Conservation (phyloP, 2,329 filamentous ascomycete species). For the Calycina marina region DNA sequence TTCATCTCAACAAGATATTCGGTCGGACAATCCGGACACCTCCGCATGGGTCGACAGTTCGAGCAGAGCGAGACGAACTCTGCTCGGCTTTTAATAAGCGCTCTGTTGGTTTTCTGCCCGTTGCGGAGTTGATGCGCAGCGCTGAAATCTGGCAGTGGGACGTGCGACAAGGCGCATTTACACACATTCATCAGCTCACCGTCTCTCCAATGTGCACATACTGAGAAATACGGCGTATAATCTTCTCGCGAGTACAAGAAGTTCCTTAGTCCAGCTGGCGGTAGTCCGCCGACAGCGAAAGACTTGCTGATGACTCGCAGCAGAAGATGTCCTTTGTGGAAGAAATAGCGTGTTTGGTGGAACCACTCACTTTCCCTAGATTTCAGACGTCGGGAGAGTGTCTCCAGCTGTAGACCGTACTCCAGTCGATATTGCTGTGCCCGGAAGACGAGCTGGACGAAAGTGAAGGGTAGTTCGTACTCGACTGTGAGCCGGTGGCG, state of each 20-base stretch:
- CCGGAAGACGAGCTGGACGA: slow-evolving; percentile 40
- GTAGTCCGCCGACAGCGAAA: slow-evolving; percentile 36
- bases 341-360: slow-evolving; percentile 37
- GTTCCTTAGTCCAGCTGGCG: slow-evolving; percentile 35
- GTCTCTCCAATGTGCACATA: slow-evolving; percentile 47
- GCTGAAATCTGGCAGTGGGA: slow-evolving; percentile 30
- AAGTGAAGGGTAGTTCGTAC: slow-evolving; percentile 40
- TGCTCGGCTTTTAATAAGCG: slow-evolving; percentile 19
- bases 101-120: slow-evolving; percentile 7
- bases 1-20: slow-evolving; percentile 48
- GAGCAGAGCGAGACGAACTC: slow-evolving; percentile 36
- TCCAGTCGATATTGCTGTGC: slow-evolving; percentile 29
- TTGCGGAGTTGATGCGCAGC: slow-evolving; percentile 21
- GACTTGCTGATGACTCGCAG: slow-evolving; percentile 40
- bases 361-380: slow-evolving; percentile 35
- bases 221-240: slow-evolving; percentile 47
- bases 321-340: slow-evolving; percentile 37
- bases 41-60: slow-evolving; percentile 40
- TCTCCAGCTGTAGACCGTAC: slow-evolving; percentile 32
- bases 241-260: slow-evolving; percentile 44
- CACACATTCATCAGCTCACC: slow-evolving; percentile 43
- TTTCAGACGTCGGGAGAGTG: slow-evolving; percentile 36
- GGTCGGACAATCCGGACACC: slow-evolving; percentile 46
- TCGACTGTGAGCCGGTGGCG: slow-evolving; percentile 37
- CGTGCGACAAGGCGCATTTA: slow-evolving; percentile 45